Percentiles rank a stretch among this genome's conserved stretches.
Conservation (phyloP, 164 flowering plant species). For the Aristolochia contorta region DNA sequence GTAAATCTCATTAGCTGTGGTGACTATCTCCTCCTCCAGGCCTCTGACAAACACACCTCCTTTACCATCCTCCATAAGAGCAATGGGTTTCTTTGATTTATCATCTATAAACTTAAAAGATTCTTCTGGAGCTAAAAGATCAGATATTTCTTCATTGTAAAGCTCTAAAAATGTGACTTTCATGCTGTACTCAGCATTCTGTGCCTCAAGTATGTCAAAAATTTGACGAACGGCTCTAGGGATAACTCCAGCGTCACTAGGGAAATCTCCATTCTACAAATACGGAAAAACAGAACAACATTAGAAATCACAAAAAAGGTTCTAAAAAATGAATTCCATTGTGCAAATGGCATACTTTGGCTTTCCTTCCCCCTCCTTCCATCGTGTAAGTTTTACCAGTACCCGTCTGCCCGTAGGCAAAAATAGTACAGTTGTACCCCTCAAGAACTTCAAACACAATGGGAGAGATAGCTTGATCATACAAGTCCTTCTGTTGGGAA, state of each 20-base stretch:
- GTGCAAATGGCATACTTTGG: slow-evolving; percentile 29
- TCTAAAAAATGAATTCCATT: neutral
- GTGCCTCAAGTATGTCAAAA: slow-evolving; percentile 71
- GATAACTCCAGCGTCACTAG: slow-evolving; percentile 77
- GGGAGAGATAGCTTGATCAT: slow-evolving; percentile 57
- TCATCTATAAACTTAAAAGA: slow-evolving; percentile 52
- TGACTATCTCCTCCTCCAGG: slow-evolving; percentile 77
- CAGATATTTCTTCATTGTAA: slow-evolving; percentile 76
- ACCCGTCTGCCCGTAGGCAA: slow-evolving; percentile 87
- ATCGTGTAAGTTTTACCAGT: slow-evolving; percentile 87
- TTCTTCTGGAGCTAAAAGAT: slow-evolving; percentile 69
- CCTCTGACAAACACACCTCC: slow-evolving; percentile 90
- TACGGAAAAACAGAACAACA: slow-evolving; percentile 1
- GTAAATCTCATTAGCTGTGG: slow-evolving; percentile 70
- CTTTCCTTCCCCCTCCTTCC: slow-evolving; percentile 72
- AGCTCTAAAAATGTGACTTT: slow-evolving; percentile 79
- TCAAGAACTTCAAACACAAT: slow-evolving; percentile 80
- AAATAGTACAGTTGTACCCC: slow-evolving; percentile 86
- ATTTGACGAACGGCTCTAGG: slow-evolving; percentile 77
- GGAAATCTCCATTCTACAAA: slow-evolving; percentile 68
- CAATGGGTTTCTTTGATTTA: slow-evolving; percentile 70
- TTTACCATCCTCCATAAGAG: slow-evolving; percentile 87
- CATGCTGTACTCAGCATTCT: slow-evolving; percentile 76
- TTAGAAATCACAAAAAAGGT: neutral
- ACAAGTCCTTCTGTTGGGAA: slow-evolving; percentile 66